Conservation (phyloP, 116 monocot species). For the Cymodocea nodosa region DNA sequence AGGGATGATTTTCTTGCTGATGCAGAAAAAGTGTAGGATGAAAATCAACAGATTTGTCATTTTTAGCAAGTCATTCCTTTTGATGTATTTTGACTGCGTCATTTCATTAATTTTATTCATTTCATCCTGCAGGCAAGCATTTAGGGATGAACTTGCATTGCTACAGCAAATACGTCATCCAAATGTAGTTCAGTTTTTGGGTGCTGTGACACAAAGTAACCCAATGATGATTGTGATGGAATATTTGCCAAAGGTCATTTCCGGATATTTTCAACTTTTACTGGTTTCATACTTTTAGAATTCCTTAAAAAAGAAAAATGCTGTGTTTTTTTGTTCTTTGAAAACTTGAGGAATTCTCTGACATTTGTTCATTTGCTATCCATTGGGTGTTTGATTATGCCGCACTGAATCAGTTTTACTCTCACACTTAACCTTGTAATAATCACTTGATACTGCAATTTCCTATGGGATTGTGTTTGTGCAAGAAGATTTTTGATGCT, state of each 20-base stretch:
- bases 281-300: too few species aligned
- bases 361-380: too few species aligned
- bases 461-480: too few species aligned
- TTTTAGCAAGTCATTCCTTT: conserved; percentile 2
- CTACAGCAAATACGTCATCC: conserved; percentile 82
- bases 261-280: neutral
- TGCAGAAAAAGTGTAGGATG: conserved; percentile 88
- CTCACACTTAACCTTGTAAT: too few species aligned
- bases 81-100: neutral
- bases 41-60: conserved; percentile 2
- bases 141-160: conserved; percentile 84
- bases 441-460: too few species aligned
- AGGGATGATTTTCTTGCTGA: conserved; percentile 48
- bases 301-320: too few species aligned
- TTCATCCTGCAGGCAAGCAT: conserved; percentile 36
- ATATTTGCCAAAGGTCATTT: conserved; percentile 75
- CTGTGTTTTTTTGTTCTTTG: too few species aligned
- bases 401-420: too few species aligned
- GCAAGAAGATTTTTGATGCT: too few species aligned
- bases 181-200: conserved; percentile 94
- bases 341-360: too few species aligned
- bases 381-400: too few species aligned
- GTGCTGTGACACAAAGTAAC: conserved; percentile 81
- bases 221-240: conserved; percentile 98
- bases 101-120: conserved; percentile 5